A percentile compares a stretch with the other conserved stretches of the same genome.
These are phyloP conservation scores for Suillus cothurnatus DNA, from an alignment of 768 basidiomycete species.

Conservation along the genomic window DNA sequence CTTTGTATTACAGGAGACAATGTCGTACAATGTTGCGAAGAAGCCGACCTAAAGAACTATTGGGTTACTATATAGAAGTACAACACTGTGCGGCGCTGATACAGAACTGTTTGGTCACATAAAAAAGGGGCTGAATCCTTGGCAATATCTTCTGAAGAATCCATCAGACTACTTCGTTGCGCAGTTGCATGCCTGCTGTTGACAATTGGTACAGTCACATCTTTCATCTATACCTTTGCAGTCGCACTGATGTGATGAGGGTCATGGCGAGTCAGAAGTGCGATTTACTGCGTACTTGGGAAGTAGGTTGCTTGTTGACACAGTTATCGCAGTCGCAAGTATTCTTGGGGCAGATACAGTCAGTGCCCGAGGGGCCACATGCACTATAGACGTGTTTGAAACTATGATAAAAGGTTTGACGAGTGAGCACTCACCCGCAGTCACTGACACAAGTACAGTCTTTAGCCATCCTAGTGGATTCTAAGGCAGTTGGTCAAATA, in stretches of 20 bases:
- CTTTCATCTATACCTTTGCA: slow-evolving; percentile 21
- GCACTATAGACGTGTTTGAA: slow-evolving; percentile 20
- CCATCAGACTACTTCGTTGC: slow-evolving; percentile 16
- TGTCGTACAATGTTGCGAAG: background rate
- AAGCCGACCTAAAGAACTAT: background rate
- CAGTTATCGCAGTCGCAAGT: slow-evolving; percentile 34
- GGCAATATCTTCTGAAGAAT: background rate
- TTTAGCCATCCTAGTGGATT: slow-evolving; percentile 20
- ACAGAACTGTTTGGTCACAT: background rate
- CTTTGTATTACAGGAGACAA: background rate
- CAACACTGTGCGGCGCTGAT: background rate
- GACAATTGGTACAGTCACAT: slow-evolving; percentile 20
- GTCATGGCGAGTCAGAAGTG: background rate
- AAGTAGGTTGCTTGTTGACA: slow-evolving; percentile 29
- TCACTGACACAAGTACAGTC: slow-evolving; percentile 31
- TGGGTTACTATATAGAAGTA: background rate
- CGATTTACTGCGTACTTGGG: slow-evolving; percentile 17
- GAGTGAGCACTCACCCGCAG: slow-evolving; percentile 28
- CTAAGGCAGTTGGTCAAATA: background rate
- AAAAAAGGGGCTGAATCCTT: background rate
- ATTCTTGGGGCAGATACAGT: slow-evolving; percentile 33
- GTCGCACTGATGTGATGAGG: slow-evolving; percentile 18
- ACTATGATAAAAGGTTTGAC: background rate
- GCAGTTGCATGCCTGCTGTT: slow-evolving; percentile 19
- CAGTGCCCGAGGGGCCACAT: slow-evolving; percentile 34